phyloP scores from a whole-genome alignment of 768 basidiomycete species.

The Tricholoma flavovirens region DNA sequence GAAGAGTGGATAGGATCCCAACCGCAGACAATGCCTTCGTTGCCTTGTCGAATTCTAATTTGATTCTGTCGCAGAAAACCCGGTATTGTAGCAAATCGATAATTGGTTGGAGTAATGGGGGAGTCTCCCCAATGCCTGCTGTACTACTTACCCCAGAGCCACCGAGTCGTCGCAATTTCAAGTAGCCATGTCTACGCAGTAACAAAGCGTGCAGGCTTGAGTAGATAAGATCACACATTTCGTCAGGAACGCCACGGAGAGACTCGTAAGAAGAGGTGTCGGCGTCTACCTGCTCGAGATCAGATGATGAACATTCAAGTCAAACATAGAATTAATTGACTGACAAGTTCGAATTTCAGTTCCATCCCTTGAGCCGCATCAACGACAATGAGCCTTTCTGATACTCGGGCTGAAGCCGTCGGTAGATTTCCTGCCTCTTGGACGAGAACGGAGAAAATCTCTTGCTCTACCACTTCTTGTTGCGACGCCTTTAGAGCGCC shows the following conservation, averaged over 20 bases:
- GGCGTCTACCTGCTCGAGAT: conserved; percentile 27
- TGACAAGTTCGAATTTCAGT: conserved; percentile 68
- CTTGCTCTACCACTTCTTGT: conserved; percentile 71
- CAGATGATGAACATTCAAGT: neutral
- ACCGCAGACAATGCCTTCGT: conserved; percentile 41
- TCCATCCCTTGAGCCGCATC: conserved; percentile 70
- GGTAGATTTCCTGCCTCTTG: conserved; percentile 72
- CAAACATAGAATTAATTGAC: conserved; percentile 14
- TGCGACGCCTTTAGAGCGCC: conserved; percentile 53
- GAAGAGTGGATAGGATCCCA: conserved; percentile 51
- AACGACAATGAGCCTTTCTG: conserved; percentile 70
- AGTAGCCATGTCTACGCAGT: conserved; percentile 48
- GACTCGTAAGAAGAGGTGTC: conserved; percentile 14
- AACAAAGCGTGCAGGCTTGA: conserved; percentile 59
- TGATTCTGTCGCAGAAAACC: conserved; percentile 62
- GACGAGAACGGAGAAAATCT: conserved; percentile 71
- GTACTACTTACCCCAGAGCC: conserved; percentile 18
- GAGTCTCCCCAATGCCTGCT: conserved; percentile 10
- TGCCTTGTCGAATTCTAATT: conserved; percentile 49
- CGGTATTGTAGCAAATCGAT: conserved; percentile 79
- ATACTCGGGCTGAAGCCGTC: conserved; percentile 71
- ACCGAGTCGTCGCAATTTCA: conserved; percentile 37
- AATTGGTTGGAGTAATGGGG: conserved; percentile 62
- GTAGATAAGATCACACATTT: conserved; percentile 65
- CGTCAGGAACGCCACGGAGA: conserved; percentile 16